phyloP scores from a whole-genome alignment of 345 rosid genomes.

The Capsella bursapastoris region DNA sequence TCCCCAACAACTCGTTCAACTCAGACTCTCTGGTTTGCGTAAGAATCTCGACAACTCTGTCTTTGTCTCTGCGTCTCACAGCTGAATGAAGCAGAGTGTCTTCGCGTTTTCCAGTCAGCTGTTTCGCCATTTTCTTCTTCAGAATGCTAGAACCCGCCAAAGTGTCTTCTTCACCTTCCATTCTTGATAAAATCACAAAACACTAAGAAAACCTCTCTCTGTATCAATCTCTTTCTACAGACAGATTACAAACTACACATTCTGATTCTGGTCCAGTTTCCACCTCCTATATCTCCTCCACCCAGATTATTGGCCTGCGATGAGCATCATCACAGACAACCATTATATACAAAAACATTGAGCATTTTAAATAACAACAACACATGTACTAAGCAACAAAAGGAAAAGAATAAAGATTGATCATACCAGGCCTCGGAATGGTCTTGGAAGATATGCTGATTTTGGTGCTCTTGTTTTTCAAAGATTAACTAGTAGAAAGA shows the following conservation, averaged over 20 bases:
- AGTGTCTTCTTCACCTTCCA: conserved; percentile 35
- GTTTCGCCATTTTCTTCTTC: conserved; percentile 82
- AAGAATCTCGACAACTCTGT: conserved; percentile 56
- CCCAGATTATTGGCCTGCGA: conserved; percentile 6
- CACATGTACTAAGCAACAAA: not conserved
- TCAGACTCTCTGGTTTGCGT: conserved; percentile 50
- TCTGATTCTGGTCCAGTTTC: not conserved
- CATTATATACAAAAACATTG: not conserved
- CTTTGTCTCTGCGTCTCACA: conserved; percentile 69
- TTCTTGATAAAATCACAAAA: conserved; percentile 18
- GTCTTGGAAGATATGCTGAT: not conserved
- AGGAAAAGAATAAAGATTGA: not conserved
- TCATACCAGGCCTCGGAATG: conserved; percentile 4
- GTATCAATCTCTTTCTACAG: conserved; percentile 18
- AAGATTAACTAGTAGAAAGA: conserved; percentile 12
- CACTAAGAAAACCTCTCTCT: not conserved
- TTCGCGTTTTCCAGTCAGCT: conserved; percentile 80
- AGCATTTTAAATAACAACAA: not conserved
- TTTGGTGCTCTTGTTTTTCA: conserved; percentile 21
- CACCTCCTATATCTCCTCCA: conserved; percentile 26
- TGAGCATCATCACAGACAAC: not conserved
- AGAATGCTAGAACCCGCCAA: conserved; percentile 28
- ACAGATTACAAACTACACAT: conserved; percentile 49
- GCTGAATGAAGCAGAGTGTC: conserved; percentile 84
- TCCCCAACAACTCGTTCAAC: conserved; percentile 56